Conservation (phyloP, 2,329 filamentous ascomycete species). For the Chrysoporthe austroafricana region DNA sequence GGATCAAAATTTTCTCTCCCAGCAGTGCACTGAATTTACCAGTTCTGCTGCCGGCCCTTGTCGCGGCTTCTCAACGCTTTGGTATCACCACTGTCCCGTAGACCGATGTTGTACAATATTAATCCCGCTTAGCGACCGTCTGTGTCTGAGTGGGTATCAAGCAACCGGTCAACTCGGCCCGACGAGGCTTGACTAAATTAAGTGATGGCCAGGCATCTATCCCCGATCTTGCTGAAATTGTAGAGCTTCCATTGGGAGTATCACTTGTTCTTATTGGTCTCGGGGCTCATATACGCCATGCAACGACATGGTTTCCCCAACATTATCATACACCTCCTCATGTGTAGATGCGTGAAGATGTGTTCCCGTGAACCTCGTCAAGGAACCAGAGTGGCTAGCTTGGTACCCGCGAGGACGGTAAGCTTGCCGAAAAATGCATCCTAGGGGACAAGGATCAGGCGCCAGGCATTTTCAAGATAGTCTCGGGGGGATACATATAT, state of each 20-base stretch:
- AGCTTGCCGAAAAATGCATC: slow-evolving; percentile 2
- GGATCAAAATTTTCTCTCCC: no score
- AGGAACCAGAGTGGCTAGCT: slow-evolving; percentile 2
- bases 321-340: slow-evolving; percentile 12
- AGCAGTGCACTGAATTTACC: no score
- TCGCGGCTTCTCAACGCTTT: no score
- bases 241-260: background rate
- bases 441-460: background rate
- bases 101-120: background rate
- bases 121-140: background rate
- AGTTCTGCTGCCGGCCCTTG: no score
- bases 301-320: slow-evolving; percentile 28
- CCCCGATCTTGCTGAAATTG: background rate
- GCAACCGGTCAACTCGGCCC: slow-evolving; percentile 21
- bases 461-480: background rate
- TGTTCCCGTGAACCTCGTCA: slow-evolving; percentile 11
- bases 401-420: slow-evolving; percentile 12
- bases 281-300: slow-evolving; percentile 6
- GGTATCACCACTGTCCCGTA: no score
- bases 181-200: slow-evolving; percentile 16
- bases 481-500: background rate
- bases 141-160: background rate
- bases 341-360: slow-evolving; percentile 17
- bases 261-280: slow-evolving; percentile 9
- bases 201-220: background rate